Base-by-base conservation (phyloP, 176 grass and related monocot species). In the Poa annua region DNA sequence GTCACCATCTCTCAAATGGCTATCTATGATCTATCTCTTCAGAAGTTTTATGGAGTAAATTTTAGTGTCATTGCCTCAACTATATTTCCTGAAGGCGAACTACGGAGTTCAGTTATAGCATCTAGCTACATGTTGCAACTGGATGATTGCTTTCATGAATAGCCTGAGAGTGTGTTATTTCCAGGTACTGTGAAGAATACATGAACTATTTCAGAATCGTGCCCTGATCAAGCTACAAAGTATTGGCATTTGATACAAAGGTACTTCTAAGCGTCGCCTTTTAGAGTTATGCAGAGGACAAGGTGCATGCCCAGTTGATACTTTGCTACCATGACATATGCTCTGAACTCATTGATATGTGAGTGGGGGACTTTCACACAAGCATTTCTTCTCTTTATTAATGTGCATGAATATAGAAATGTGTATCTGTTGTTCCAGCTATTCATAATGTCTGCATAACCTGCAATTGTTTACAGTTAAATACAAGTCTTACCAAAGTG, bases 1-100 rank as follows among this genome's bases (percentile, higher is more conserved):
- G 70, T 77, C 11, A 15, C 24, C 38, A 1, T 8, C n/a, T 8
- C 6, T 42, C 41, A 42, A 10, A 42, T 6, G 38, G 8, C 7
- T 29, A 29, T 29, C 29, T 42, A 6, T 39, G 1, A 29, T 29
- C 29, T 42, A 6, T 39, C 35, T 36, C n/a, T 80, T 80, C 62
- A 77, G 32, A 51, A 83, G 73, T 87, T 64, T 87, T 10, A 11
- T 52, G 24, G 52, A 68, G 20, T 59, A 77, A 69, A 68, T 76
- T 66, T 48, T 59, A 20, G 54, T 19, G 7, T 29, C 48, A 13
- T 13, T 69, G 52, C 22, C 15, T 77, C 20, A 61, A 21, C 26
- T 70, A 71, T 60, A 77, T 82, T 61, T 83, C 42, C 21, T 57
- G 48, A 32, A 75, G 81, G 50, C 67, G 60, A 29, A 51, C 35